phyloP scores from a whole-genome alignment of 768 basidiomycete genomes.

The Artomyces pyxidatus region DNA sequence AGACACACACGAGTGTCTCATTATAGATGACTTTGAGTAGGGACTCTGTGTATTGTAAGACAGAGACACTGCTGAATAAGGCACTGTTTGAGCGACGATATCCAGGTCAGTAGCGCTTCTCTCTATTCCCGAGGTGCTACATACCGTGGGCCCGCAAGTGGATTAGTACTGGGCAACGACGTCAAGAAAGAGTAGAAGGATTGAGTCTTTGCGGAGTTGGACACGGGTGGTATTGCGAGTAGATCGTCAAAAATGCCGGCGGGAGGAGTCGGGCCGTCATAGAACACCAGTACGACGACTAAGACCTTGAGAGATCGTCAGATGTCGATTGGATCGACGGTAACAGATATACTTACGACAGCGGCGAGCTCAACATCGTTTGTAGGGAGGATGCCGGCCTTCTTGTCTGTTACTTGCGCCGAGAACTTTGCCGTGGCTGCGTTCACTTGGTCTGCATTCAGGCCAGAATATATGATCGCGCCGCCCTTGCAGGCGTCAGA shows the following conservation, averaged over 20 bases:
- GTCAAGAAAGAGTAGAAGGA: not conserved
- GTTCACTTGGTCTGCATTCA: not conserved
- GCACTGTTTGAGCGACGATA: not conserved
- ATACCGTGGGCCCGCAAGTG: not conserved
- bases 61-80: not conserved
- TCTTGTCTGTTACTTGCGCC: not conserved
- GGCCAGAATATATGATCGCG: not conserved
- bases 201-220: not conserved
- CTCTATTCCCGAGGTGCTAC: not conserved
- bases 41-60: not conserved
- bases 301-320: not conserved
- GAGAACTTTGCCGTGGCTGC: constrained; percentile 3
- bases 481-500: not conserved
- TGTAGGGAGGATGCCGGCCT: not conserved
- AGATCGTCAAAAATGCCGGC: constrained; percentile 14
- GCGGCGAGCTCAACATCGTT: not conserved
- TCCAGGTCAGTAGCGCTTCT: too few relatives aligned
- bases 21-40: not conserved
- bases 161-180: not conserved
- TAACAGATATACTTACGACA: not conserved
- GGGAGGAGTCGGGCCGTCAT: constrained; percentile 14
- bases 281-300: constrained; percentile 6
- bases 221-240: constrained; percentile 3
- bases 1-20: not conserved
- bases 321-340: not conserved